Evolutionary conservation across 345 rosid species (phyloP), one percentile per base, ranked within the genome.

Genomic region (Eucalyptus pauciflora): DNA sequence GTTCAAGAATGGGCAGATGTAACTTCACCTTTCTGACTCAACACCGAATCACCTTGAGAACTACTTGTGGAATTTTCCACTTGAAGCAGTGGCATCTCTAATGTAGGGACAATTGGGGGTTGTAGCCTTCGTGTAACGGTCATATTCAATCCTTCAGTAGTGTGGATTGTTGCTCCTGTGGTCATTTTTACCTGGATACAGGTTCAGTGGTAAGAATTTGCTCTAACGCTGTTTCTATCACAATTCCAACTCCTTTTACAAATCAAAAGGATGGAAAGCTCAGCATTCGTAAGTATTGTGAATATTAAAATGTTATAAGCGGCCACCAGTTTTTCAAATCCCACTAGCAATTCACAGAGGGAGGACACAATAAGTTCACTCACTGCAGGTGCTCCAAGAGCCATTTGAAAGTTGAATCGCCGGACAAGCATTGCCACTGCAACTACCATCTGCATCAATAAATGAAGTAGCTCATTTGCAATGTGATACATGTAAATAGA

Each of bases 131-230:
- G 89, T 18, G 96, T 94, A 37, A 96, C 95, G 1, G 95, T 94
- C 97, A 97, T 90, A 60, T 91, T 94, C 92, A 96, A 89, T 86
- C 99, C 99, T 92, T 94, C 92, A 3, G 98, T 96, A 7, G 98
- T 97, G 94, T 97, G 99, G 92, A 96, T 97, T 45, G 99, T 96
- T 88, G 99, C 99, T 90, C 99, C 98, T 43, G 98, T 97, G 16
- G 97, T 97, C 99, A 96, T 96, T 88, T 92, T 90, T 86, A 97
- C 99, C 99, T 97, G 94, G 91, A 92, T 7, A 24, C 29, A 29
- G 86, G 56, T 45, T 80, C 37, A 11, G 25, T 80, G 83, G 85
- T 67, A 64, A 81, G 67, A 8, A 87, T 54, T 27, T 80, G 22
- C 58, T 48, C 56, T 22, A 56, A 1, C 2, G 25, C 48, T 41